phyloP scores from a whole-genome alignment of 495 filamentous ascomycete species.

The Trichocladium antarcticum region DNA sequence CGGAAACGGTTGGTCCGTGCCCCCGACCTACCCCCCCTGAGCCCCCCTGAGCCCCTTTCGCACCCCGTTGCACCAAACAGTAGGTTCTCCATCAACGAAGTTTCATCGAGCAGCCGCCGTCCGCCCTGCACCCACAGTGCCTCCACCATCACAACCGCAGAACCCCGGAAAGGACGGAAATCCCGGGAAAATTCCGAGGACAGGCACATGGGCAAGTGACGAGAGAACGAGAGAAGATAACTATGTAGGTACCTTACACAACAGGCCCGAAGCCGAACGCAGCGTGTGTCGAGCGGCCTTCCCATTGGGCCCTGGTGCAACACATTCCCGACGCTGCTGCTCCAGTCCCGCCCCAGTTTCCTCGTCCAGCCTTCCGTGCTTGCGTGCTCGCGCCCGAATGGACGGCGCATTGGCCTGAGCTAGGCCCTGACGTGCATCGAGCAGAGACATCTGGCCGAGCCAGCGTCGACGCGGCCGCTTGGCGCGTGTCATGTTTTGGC shows the following conservation, averaged over 20 bases:
- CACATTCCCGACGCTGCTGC: too few relatives aligned
- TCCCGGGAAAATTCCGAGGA: neutral
- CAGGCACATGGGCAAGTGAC: neutral
- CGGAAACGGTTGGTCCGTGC: constrained; percentile 7
- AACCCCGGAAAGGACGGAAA: neutral
- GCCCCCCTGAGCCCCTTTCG: too few relatives aligned
- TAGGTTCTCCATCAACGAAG: too few relatives aligned
- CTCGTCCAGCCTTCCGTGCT: neutral
- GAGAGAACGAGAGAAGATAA: neutral
- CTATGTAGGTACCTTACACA: too few relatives aligned
- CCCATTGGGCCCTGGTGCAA: constrained; percentile 4
- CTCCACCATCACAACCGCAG: too few relatives aligned
- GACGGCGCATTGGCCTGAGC: neutral
- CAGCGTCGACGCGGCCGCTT: neutral
- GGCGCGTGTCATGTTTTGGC: neutral
- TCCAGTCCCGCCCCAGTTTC: neutral
- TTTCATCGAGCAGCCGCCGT: too few relatives aligned
- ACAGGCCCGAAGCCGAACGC: too few relatives aligned
- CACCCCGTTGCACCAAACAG: neutral
- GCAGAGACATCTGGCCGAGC: neutral
- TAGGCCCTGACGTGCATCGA: constrained; percentile 6
- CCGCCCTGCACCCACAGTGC: too few relatives aligned
- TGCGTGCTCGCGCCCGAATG: constrained; percentile 4
- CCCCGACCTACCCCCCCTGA: neutral
- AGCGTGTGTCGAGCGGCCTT: neutral